Evolutionary conservation across 139 green algal species (phyloP).

Genomic region (Chlorella sp.): DNA sequence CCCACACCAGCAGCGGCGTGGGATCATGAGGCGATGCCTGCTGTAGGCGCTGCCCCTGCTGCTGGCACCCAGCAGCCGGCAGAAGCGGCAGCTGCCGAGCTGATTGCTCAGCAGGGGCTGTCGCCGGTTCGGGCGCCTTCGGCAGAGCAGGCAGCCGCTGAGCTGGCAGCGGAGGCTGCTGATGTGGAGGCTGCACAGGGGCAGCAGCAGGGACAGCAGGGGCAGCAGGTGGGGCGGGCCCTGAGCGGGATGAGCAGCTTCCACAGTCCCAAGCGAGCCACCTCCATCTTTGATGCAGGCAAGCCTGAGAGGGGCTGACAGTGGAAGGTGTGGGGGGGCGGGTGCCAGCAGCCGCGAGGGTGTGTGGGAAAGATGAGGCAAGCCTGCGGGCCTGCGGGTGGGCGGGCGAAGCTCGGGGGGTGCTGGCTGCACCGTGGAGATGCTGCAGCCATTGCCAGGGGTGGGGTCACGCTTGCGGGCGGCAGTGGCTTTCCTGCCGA

Average conservation of each 20-base stretch:
- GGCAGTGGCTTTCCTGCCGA: not conserved
- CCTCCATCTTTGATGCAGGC: conserved; percentile 46
- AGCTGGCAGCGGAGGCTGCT: not conserved
- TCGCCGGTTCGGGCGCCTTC: not conserved
- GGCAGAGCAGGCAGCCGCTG: not conserved
- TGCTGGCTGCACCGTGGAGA: too few species aligned
- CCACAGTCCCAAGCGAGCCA: not conserved
- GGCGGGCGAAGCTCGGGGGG: too few species aligned
- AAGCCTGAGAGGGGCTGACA: not conserved
- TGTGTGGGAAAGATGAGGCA: too few species aligned
- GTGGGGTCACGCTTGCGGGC: not conserved
- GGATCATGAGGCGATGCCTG: not conserved
- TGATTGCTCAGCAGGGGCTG: not conserved
- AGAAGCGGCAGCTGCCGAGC: not conserved
- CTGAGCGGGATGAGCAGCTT: conserved; percentile 9
- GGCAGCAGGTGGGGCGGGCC: not conserved
- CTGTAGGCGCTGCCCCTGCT: not conserved
- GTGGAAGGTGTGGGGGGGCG: not conserved
- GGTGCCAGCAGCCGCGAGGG: too few species aligned
- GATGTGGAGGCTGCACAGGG: not conserved
- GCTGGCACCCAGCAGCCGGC: not conserved
- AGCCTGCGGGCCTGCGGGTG: too few species aligned
- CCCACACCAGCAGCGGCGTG: not conserved
- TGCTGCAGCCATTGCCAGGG: not conserved
- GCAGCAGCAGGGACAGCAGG: not conserved